Base-by-base conservation (phyloP, 148 eudicot genomes). In the Diospyros kaki region DNA sequence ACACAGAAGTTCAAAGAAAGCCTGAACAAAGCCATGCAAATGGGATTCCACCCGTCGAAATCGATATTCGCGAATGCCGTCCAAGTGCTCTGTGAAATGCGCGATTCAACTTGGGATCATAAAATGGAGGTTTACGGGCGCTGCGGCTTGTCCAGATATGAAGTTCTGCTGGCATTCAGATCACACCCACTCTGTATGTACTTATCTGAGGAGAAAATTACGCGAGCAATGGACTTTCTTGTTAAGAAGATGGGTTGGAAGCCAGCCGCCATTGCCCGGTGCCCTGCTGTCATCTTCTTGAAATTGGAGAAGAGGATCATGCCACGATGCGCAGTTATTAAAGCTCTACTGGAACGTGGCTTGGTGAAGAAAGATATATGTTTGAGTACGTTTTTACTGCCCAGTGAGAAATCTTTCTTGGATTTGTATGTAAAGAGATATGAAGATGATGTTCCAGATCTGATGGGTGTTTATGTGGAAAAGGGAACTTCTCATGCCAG, bases 131-230 rank as follows among this genome's bases (percentile, higher is more conserved):
- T 38, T 6, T 66, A 66, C 17, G 8, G 39, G 70, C 45, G 40
- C 13, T 45, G 53, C 12, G 70, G 70, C 8, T 66, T 44, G 70
- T 67, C 70, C 48, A 17, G 48, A 9, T 53, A 67, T 48, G 70
- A 67, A 5, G n/a, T 46, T 45, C 38, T 17, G 15, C 10, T 2
- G 8, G 70, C 70, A 15, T 67, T 45, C 55, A 45, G 18, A 10
- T 10, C n/a, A 40, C 14, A 46, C 12, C 70, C 70, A 0, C 8
- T 7, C 10, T 67, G 54, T 67, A 67, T 67, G 70, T 1, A 0
- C 3, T 13, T 67, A 10, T 67, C 70, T n/a, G 70, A 46, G 70
- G 12, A 3, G 4, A 67, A 67, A 38, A 67, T 67, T 46, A 3
- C 28, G 38, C 40, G 13, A 11, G 13, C 52, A 46, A 48, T 67